Evolutionary conservation across 2,329 filamentous ascomycete genomes (phyloP).

Genomic region (Dendryphion nanum): DNA sequence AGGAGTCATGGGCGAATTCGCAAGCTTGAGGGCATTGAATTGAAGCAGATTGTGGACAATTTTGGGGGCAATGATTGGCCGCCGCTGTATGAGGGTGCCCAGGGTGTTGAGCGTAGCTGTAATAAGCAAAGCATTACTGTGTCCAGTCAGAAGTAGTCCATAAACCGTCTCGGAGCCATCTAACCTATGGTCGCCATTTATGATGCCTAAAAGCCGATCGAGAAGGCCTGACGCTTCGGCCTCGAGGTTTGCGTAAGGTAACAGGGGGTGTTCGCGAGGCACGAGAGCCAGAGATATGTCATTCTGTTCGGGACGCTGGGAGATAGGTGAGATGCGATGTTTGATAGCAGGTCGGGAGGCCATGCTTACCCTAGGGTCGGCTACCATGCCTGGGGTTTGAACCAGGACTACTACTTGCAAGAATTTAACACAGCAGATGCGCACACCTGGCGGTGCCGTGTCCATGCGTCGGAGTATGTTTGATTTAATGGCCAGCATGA

Average conservation of each 20-base stretch:
- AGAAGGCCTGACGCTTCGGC: slow-evolving; percentile 89
- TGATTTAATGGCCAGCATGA: slow-evolving; percentile 84
- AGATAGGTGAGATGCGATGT: slow-evolving; percentile 13
- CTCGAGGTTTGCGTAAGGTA: slow-evolving; percentile 79
- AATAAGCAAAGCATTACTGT: slow-evolving; percentile 80
- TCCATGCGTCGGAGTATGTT: slow-evolving; percentile 90
- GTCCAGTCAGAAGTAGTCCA: slow-evolving; percentile 23
- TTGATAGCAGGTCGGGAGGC: slow-evolving; percentile 9
- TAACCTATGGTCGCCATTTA: slow-evolving; percentile 85
- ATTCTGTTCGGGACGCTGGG: slow-evolving; percentile 68
- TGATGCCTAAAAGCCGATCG: slow-evolving; percentile 78
- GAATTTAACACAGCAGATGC: slow-evolving; percentile 96
- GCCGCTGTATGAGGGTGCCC: slow-evolving; percentile 75
- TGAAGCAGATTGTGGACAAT: slow-evolving; percentile 82
- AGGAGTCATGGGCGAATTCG: slow-evolving; percentile 72
- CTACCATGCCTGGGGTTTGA: slow-evolving; percentile 79
- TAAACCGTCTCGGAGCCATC: slow-evolving; percentile 29
- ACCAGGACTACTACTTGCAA: slow-evolving; percentile 88
- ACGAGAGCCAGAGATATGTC: slow-evolving; percentile 88
- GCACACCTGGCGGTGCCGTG: slow-evolving; percentile 68
- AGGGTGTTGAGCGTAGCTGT: slow-evolving; percentile 91
- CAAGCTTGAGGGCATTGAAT: slow-evolving; percentile 87
- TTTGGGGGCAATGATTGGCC: slow-evolving; percentile 78
- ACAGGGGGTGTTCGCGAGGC: slow-evolving; percentile 75
- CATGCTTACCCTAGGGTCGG: slow-evolving; percentile 76